Evolutionary conservation across 352 stramenopile species (phyloP), one percentile per base, ranked within the genome.

Genomic region (Phytophthora sojae): DNA sequence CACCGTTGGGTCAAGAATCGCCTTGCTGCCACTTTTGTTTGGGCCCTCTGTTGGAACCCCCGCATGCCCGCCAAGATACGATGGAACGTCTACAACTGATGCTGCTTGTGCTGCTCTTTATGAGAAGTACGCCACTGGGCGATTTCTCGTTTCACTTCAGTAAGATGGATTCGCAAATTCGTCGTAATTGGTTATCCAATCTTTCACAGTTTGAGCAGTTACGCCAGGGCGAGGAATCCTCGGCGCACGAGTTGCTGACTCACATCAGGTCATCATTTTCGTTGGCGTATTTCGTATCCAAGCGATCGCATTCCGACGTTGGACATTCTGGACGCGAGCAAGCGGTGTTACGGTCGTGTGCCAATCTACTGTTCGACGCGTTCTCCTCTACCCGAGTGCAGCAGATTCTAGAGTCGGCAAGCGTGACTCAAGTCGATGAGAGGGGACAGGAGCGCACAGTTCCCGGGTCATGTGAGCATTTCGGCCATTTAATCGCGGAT

Each of bases 131-230:
- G 0, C 39, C 51, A 30, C 6, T 55, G 30, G 42, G 51, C 12
- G 51, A n/a, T 15, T 67, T 61, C 15, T 61, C 61, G 4, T 67
- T 67, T 30, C 60, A 50, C 42, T 61, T 67, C 29, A 23, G n/a
- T 6, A 14, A 53, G 51, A 42, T 61, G 51, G 37, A 56, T 19
- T 49, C 39, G 37, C 37, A 25, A 4, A 67, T 67, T 25, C 61
- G 55, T 19, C 45, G n/a, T 3, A 19, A 29, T 6, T 57, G 37
- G 61, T 14, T 67, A 3, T 6, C 37, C 21, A 30, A 32, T 12
- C 26, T 67, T 21, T 56, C 44, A 8, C 51, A 14, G 37, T n/a
- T 44, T 5, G 37, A 17, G 12, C 37, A 44, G 15, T 44, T 44
- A 44, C 37, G 2, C 37, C 12, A 44, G 37, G 37, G 37, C 17